Conservation (phyloP, 176 grass and related monocot genomes). For the Oryza coarctata region DNA sequence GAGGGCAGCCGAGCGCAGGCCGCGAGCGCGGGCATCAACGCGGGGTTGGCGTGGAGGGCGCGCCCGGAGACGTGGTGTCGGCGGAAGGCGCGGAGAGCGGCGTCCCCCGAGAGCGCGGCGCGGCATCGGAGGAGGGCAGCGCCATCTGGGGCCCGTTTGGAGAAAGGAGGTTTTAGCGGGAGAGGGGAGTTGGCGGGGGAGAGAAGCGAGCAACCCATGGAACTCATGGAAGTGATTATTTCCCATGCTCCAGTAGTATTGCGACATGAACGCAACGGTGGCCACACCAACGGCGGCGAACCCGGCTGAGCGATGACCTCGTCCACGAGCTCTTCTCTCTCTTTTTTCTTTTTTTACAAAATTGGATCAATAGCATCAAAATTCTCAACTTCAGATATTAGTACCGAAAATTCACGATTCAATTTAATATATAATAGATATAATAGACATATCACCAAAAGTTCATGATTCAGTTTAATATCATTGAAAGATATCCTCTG, state of each 20-base stretch:
- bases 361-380: no score
- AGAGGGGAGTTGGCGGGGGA: not conserved
- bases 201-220: not conserved
- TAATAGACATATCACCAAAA: no score
- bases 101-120: slow-evolving; percentile 5
- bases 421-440: no score
- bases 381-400: no score
- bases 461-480: no score
- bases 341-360: no score
- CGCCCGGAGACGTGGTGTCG: slow-evolving; percentile 27
- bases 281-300: no score
- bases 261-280: no score
- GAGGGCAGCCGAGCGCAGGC: slow-evolving; percentile 45
- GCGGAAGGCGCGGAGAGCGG: slow-evolving; percentile 35
- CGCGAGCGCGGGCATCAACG: slow-evolving; percentile 39
- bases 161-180: not conserved
- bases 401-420: no score
- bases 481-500: no score
- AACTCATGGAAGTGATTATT: not conserved
- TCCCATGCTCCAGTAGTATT: not conserved
- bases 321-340: no score
- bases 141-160: slow-evolving; percentile 11
- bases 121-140: slow-evolving; percentile 32
- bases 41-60: slow-evolving; percentile 30
- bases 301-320: no score